Evolutionary conservation across 2,329 filamentous ascomycete genomes (phyloP), one percentile per base, ranked within the genome.

Genomic region (Paraphoma sp.): DNA sequence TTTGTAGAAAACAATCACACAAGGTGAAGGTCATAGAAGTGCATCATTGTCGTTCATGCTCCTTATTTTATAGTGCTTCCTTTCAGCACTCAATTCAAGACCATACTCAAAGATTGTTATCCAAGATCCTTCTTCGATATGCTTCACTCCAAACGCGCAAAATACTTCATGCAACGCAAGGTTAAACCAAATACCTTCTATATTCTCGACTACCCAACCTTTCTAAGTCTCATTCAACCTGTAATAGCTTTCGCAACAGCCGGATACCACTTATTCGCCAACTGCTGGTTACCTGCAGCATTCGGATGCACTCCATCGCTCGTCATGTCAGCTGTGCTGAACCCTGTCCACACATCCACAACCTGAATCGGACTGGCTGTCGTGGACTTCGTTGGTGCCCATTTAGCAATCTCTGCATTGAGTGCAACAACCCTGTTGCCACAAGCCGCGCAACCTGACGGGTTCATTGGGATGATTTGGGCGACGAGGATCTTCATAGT

Each of bases 401-500:
- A 71, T 0, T 30, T 16, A 3, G 28, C 38, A 45, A 71, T 69
- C 12, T 51, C 64, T 14, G 48, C 54, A 38, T 71, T 69, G 4
- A 71, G 54, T 2, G 58, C 64, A 16, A 61, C 48, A 10, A 63
- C 58, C 12, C 58, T 48, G n/a, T 30, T 14, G 23, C 56, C 57
- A 23, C 53, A 56, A 17, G 49, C 49, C 2, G 29, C 49, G 30
- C 60, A 63, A 43, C 51, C 49, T 1, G 57, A 47, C 1, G 68
- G 62, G 6, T 53, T 54, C 44, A 60, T 53, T 1, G 56, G 47
- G 10, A 62, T 56, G 14, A 58, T 56, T 18, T 61, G 49, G 5
- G 58, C 56, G 29, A 74, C 78, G 44, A 79, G 46, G 42, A 78
- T 73, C 56, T 74, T 74, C 67, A 80, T 76, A 1, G 57, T 67